These are phyloP conservation scores for Thecaphora thlaspeos DNA, from an alignment of 1,284 basidiomycete species.

Conservation along the genomic window DNA sequence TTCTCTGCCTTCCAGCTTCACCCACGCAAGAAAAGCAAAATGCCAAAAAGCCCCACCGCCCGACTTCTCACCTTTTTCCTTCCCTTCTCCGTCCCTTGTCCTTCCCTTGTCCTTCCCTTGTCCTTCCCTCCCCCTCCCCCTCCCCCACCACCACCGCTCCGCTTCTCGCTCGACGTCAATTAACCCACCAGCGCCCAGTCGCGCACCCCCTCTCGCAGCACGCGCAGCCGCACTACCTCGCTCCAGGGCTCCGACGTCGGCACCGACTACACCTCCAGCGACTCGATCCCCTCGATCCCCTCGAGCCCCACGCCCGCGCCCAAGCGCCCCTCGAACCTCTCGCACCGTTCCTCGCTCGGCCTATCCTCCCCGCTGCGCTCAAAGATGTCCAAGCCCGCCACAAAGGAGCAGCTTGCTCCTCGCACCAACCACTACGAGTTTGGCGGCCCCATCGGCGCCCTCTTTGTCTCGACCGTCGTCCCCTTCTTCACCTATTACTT, in stretches of 20 bases:
- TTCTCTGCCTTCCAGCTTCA: too few relatives aligned
- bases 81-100: too few relatives aligned
- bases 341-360: constrained; percentile 12
- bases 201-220: constrained; percentile 18
- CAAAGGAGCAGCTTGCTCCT: constrained; percentile 59
- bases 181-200: constrained; percentile 36
- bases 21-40: too few relatives aligned
- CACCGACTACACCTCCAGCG: constrained; percentile 23
- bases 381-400: constrained; percentile 26
- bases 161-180: background rate
- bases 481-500: constrained; percentile 76
- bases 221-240: constrained; percentile 19
- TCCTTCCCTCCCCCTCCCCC: background rate
- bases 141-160: background rate
- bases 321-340: constrained; percentile 6
- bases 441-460: constrained; percentile 76
- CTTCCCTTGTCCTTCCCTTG: background rate
- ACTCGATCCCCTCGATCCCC: constrained; percentile 18
- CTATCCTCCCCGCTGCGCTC: constrained; percentile 22
- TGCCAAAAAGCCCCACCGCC: too few relatives aligned
- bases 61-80: too few relatives aligned
- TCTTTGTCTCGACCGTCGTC: constrained; percentile 71
- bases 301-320: constrained; percentile 12
- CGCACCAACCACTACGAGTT: constrained; percentile 72
- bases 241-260: constrained; percentile 21